Evolutionary conservation across 1,139 yeast genomes (phyloP), one percentile per base, ranked within the genome.

Genomic region (Saccharomyces hybrid): DNA sequence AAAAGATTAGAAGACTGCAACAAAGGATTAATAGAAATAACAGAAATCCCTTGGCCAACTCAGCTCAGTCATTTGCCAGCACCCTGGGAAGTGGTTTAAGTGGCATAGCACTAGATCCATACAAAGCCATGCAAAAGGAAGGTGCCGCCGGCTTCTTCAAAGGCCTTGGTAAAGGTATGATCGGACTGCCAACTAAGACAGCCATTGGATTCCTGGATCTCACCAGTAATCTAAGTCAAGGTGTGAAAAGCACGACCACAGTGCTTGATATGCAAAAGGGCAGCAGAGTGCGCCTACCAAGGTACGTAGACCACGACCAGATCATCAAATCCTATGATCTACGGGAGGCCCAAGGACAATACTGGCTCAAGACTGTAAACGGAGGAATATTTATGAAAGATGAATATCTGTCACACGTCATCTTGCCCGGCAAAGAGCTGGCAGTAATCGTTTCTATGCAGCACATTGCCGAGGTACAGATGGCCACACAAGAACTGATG

Each of bases 161-260:
- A 67, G 99, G 99, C 0, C 70, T 95, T 7, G 99, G 99, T 6
- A 88, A 86, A 64, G 99, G 99, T n/a, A 69, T 95, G 25, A 82
- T 95, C 54, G 99, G 99, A 0, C 74, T 95, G 41, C 99, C 99
- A 0, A 91, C 99, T 0, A 95, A 95, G 72, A 89, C 99, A 0
- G 97, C 97, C 0, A 90, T 93, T 65, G 99, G 99, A 6, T 70
- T 93, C 31, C 86, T 95, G 64, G 99, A 95, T 68, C 76, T 95
- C 60, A 97, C 99, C 0, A 86, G 89, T 50, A 91, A 89, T 71
- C 84, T 93, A 29, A 85, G 96, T 73, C 98, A 91, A 68, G 98
- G 98, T 26, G 91, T 95, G 51, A 79, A 93, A 57, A 90, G 86
- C 68, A 88, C 98, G 0, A 89, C 99, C 0, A 88, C 97, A 0